Evolutionary conservation across 2,329 filamentous ascomycete species (phyloP).

Genomic region (Monilinia laxa): DNA sequence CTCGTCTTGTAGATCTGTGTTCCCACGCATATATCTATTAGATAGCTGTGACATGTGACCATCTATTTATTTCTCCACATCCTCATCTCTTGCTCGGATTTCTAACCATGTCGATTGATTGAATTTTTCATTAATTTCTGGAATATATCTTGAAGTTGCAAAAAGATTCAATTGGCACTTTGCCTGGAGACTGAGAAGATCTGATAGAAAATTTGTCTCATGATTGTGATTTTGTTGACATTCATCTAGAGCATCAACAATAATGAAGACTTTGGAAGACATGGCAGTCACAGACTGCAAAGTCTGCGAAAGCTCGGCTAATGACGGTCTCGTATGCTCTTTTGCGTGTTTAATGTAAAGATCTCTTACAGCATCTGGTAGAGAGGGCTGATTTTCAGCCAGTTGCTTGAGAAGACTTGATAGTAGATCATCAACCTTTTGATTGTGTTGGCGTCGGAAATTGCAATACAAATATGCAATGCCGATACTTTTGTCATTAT

Average conservation of each 20-base stretch:
- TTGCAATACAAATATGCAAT: slow-evolving; percentile 44
- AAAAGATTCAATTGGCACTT: slow-evolving; percentile 35
- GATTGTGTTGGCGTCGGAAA: slow-evolving; percentile 43
- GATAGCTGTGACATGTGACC: slow-evolving; percentile 31
- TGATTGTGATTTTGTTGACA: slow-evolving; percentile 25
- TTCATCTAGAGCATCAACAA: slow-evolving; percentile 32
- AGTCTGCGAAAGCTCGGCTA: slow-evolving; percentile 24
- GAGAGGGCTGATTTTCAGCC: slow-evolving; percentile 8
- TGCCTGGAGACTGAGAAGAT: slow-evolving; percentile 29
- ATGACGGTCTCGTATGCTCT: slow-evolving; percentile 34
- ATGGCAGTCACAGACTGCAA: slow-evolving; percentile 24
- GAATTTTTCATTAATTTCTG: slow-evolving; percentile 35
- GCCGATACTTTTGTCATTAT: slow-evolving; percentile 35
- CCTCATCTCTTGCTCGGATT: slow-evolving; percentile 39
- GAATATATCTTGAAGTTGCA: slow-evolving; percentile 40
- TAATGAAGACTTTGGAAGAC: slow-evolving; percentile 27
- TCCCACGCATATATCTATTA: slow-evolving; percentile 26
- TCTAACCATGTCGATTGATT: slow-evolving; percentile 29
- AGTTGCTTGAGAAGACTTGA: slow-evolving; percentile 41
- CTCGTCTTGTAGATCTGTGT: slow-evolving; percentile 30
- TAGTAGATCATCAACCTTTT: slow-evolving; percentile 39
- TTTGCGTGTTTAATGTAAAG: slow-evolving; percentile 37
- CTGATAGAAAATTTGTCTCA: slow-evolving; percentile 13
- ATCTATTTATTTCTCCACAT: slow-evolving; percentile 33
- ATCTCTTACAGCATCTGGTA: slow-evolving; percentile 37